Evolutionary conservation across 306 rosid genomes (phyloP), one percentile per base, ranked within the genome.

Genomic region (Prunus davidiana): DNA sequence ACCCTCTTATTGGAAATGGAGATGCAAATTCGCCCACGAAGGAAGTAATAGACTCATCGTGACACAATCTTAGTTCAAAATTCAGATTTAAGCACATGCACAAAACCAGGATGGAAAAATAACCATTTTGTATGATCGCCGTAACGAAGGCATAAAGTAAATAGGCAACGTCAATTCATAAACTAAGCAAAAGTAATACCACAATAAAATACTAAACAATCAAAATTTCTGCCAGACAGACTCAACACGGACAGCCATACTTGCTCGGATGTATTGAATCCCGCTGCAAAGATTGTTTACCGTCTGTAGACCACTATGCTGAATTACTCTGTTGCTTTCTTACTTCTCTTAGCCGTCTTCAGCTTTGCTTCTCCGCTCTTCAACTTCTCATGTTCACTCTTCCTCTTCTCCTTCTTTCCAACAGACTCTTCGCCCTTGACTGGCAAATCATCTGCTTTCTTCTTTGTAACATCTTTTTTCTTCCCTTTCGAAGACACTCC

Each of bases 291-390:
- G 57, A 58, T 77, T 24, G 51, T 47, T 56, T 22, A 20, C 22
- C 64, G 57, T 54, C 82, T 69, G 32, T 49, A 60, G 56, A 72
- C 28, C 71, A 56, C 75, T 51, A 68, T 38, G 71, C 32, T 41
- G 54, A 71, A 50, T 62, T 62, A 80, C 55, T 75, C 74, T 2
- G 32, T 79, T 60, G 73, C 65, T 75, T 73, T 79, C 87, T 83
- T 78, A 82, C 61, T 80, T 74, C 76, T 87, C 81, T 55, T 85
- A 60, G 65, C 78, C 71, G 81, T 87, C 60, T 87, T 87, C 50
- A 64, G 85, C 66, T 85, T 81, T 67, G 19, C 78, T 24, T 81
- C 87, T 8, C 50, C 87, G 67, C 68, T 56, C 70, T 85, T 67
- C 84, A 46, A 75, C 70, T 69, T 8, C 50, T 8, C 50, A 8